A percentile compares a stretch with the other conserved stretches of the same genome.
phyloP scores from a whole-genome alignment of 2,329 filamentous ascomycete species.

The Xylaria sp. region DNA sequence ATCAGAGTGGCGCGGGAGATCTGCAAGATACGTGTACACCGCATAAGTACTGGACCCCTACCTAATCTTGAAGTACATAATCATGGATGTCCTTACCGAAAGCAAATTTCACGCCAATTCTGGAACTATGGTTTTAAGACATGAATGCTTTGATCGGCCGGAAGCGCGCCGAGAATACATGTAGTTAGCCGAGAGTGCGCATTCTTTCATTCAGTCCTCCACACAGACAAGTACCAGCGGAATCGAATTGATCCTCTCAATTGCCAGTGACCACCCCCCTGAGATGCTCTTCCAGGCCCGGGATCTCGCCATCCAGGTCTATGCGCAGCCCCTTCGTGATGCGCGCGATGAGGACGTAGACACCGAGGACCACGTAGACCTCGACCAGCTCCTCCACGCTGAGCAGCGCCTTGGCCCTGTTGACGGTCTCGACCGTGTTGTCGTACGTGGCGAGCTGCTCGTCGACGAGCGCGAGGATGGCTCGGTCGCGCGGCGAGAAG shows the following conservation, averaged over 20 bases:
- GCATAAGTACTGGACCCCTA: too few relatives aligned
- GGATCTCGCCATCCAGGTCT: conserved; percentile 35
- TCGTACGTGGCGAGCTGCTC: conserved; percentile 18
- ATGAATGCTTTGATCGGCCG: too few relatives aligned
- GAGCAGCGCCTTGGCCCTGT: conserved; percentile 15
- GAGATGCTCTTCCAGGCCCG: conserved; percentile 32
- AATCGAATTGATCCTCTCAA: conserved; percentile 7
- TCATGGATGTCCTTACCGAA: too few relatives aligned
- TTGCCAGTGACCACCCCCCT: conserved; percentile 37
- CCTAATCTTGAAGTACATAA: too few relatives aligned
- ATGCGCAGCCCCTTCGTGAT: conserved; percentile 23
- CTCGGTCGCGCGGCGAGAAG: conserved; percentile 20
- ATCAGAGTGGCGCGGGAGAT: too few relatives aligned
- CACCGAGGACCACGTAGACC: conserved; percentile 23
- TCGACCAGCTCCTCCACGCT: conserved; percentile 25
- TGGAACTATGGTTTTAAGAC: too few relatives aligned
- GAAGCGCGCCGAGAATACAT: too few relatives aligned
- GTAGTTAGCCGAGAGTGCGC: too few relatives aligned
- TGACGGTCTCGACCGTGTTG: conserved; percentile 13
- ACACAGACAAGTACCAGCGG: too few relatives aligned
- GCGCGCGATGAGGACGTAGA: conserved; percentile 23
- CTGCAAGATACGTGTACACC: too few relatives aligned
- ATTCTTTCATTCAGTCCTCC: too few relatives aligned
- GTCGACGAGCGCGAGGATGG: conserved; percentile 16
- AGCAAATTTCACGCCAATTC: too few relatives aligned